A percentile compares a stretch with the other conserved stretches of the same genome.
These are phyloP conservation scores for Aspergillus sergii DNA, from an alignment of 2,329 filamentous ascomycete genomes.

Conservation along the genomic window DNA sequence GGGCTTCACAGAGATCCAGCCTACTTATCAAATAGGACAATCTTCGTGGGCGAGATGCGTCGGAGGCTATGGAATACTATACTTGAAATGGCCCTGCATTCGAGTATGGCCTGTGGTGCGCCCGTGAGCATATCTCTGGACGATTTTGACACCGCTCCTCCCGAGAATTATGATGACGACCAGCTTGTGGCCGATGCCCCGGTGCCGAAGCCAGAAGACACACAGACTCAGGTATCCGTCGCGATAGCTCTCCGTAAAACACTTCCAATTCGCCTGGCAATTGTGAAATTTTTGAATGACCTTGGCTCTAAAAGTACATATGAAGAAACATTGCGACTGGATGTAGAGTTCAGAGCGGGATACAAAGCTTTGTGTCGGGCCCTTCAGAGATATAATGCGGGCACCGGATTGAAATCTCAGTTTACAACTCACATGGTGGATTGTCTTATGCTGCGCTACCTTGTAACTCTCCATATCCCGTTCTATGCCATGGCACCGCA, in stretches of 20 bases:
- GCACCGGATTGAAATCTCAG: constrained; percentile 6
- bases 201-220: constrained; percentile 26
- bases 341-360: constrained; percentile 47
- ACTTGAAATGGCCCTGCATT: constrained; percentile 41
- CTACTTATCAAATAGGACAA: constrained; percentile 28
- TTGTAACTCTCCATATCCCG: constrained; percentile 34
- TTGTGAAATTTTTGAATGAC: constrained; percentile 34
- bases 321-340: constrained; percentile 32
- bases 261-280: constrained; percentile 39
- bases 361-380: constrained; percentile 47
- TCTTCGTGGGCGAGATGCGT: constrained; percentile 29
- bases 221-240: constrained; percentile 39
- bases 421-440: constrained; percentile 28
- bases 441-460: constrained; percentile 30
- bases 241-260: constrained; percentile 40
- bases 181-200: constrained; percentile 35
- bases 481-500: constrained; percentile 26
- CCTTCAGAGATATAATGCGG: constrained; percentile 18
- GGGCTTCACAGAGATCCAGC: constrained; percentile 46
- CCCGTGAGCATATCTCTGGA: constrained; percentile 37
- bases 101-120: constrained; percentile 39
- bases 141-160: constrained; percentile 42
- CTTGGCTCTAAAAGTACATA: constrained; percentile 24
- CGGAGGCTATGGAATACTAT: constrained; percentile 35
- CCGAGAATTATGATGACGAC: constrained; percentile 45